Conservation (phyloP, 768 basidiomycete genomes). For the Boletus reticuloceps region DNA sequence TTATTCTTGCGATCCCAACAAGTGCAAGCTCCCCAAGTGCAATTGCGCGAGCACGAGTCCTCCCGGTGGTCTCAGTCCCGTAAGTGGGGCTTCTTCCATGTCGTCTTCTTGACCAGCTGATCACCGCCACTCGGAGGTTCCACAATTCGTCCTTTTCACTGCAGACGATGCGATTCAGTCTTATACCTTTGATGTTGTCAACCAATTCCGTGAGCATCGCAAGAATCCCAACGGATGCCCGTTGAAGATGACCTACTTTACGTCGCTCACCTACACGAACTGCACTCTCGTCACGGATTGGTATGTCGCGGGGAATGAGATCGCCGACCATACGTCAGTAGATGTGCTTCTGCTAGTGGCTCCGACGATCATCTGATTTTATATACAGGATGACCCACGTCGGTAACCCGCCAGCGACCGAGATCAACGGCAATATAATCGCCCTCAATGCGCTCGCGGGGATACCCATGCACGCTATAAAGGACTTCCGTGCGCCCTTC, state of each 20-base stretch:
- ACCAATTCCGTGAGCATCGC: slow-evolving; percentile 1
- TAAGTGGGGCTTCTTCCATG: neutral
- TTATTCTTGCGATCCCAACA: neutral
- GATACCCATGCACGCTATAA: neutral
- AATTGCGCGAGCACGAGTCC: slow-evolving; percentile 1
- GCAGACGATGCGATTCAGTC: slow-evolving; percentile 1
- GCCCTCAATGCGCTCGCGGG: neutral
- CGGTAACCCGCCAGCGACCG: neutral
- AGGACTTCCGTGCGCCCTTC: neutral
- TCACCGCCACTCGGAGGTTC: neutral
- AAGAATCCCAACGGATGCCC: neutral
- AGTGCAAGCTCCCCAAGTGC: slow-evolving; percentile 1
- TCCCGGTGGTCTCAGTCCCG: slow-evolving; percentile 1
- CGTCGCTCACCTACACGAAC: slow-evolving; percentile 3
- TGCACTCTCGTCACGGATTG: slow-evolving; percentile 7
- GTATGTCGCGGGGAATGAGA: slow-evolving; percentile 6
- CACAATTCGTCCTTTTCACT: neutral
- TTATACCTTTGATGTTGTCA: slow-evolving; percentile 1
- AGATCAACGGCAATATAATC: slow-evolving; percentile 3
- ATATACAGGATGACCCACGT: neutral
- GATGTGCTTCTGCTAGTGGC: neutral
- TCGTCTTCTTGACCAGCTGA: too few species aligned
- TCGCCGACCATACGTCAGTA: slow-evolving; percentile 5
- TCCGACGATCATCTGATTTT: neutral
- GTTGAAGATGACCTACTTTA: slow-evolving; percentile 3